Evolutionary conservation across 805 yeast genomes (phyloP).

Genomic region (Candida odintsovae): DNA sequence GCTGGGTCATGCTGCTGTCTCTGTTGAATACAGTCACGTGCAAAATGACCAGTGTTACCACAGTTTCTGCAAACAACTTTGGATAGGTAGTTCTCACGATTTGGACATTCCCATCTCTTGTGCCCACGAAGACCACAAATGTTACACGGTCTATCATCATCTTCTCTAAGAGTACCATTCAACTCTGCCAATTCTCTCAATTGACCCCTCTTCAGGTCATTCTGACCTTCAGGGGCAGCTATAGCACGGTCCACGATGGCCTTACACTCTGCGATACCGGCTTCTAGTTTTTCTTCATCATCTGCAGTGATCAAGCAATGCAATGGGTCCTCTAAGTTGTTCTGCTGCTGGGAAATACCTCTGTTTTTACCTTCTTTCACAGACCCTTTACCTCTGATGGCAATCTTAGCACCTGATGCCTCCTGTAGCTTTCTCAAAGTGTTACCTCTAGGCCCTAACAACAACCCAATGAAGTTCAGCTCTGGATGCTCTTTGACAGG

Average conservation of each 20-base stretch:
- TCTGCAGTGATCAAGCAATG: constrained; percentile 88
- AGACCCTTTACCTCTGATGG: constrained; percentile 92
- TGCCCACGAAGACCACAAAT: constrained; percentile 67
- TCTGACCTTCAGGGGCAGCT: constrained; percentile 87
- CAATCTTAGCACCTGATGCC: constrained; percentile 83
- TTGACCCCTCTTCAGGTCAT: constrained; percentile 86
- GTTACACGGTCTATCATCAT: constrained; percentile 56
- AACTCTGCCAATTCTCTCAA: constrained; percentile 86
- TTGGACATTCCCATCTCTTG: constrained; percentile 59
- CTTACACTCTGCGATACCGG: constrained; percentile 70
- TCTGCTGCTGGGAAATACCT: constrained; percentile 30
- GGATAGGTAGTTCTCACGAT: constrained; percentile 41
- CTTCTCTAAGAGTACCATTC: constrained; percentile 91
- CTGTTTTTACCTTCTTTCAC: constrained; percentile 83
- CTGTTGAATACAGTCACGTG: constrained; percentile 65
- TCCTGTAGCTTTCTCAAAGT: constrained; percentile 76
- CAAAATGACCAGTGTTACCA: constrained; percentile 81
- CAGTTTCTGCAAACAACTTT: constrained; percentile 69
- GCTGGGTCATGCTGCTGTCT: background rate
- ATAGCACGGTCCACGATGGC: constrained; percentile 79
- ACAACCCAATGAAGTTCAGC: constrained; percentile 84
- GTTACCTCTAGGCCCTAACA: constrained; percentile 94
- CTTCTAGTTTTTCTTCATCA: constrained; percentile 65
- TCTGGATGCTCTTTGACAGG: constrained; percentile 87
- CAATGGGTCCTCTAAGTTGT: constrained; percentile 70